phyloP scores from a whole-genome alignment of 768 basidiomycete species.

The Artomyces pyxidatus region DNA sequence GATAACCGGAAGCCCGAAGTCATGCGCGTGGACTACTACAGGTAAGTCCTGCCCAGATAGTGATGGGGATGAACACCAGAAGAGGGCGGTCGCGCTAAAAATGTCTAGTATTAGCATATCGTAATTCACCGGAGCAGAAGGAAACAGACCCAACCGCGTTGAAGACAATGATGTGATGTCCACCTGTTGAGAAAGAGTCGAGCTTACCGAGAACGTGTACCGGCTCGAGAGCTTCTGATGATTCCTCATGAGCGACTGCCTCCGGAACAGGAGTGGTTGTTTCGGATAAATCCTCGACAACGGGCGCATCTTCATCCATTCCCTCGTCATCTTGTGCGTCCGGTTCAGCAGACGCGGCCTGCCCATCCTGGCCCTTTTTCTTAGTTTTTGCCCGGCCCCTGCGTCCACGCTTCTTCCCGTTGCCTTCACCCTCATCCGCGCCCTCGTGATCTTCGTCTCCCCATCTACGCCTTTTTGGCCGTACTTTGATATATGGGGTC shows the following conservation, averaged over 20 bases:
- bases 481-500: conserved; percentile 31
- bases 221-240: not conserved
- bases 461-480: conserved; percentile 24
- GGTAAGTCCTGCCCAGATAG: not conserved
- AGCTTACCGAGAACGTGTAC: conserved; percentile 17
- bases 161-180: conserved; percentile 44
- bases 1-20: conserved; percentile 52
- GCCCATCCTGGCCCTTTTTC: too few relatives aligned
- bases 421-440: conserved; percentile 18
- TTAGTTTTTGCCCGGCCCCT: conserved; percentile 11
- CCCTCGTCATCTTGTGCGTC: not conserved
- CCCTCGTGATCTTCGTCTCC: conserved; percentile 25
- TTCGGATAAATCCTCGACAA: not conserved
- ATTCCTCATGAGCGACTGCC: not conserved
- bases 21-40: conserved; percentile 24
- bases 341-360: conserved; percentile 5
- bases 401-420: conserved; percentile 3
- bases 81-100: conserved; percentile 65
- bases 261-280: not conserved
- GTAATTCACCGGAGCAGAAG: not conserved
- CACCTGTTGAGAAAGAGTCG: conserved; percentile 26
- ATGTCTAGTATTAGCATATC: not conserved
- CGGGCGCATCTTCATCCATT: not conserved
- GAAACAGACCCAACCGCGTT: conserved; percentile 56
- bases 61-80: conserved; percentile 32